Evolutionary conservation across 2,329 filamentous ascomycete species (phyloP).

Genomic region (Elsinoe perseae): DNA sequence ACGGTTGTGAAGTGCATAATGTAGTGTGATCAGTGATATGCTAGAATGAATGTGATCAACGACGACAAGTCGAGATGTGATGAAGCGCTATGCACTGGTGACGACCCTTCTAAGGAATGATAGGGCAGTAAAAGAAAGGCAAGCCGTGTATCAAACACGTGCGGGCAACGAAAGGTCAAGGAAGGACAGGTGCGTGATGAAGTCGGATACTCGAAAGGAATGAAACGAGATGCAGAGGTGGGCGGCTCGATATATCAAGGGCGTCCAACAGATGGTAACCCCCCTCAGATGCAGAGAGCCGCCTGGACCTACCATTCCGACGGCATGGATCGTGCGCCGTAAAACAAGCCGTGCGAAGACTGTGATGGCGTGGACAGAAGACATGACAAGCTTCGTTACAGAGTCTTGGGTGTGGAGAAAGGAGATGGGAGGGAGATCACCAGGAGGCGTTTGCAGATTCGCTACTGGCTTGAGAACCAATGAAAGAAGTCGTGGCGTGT

Average conservation of each 20-base stretch:
- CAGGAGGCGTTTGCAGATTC: background rate
- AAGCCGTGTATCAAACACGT: constrained; percentile 16
- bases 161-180: constrained; percentile 1
- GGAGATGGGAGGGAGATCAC: constrained; percentile 13
- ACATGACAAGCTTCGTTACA: constrained; percentile 11
- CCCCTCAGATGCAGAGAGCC: background rate
- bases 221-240: background rate
- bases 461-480: background rate
- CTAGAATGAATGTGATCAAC: background rate
- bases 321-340: background rate
- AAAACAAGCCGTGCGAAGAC: constrained; percentile 8
- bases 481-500: background rate
- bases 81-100: background rate
- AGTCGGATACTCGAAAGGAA: background rate
- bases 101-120: constrained; percentile 11
- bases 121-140: constrained; percentile 1
- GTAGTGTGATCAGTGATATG: background rate
- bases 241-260: constrained; percentile 1
- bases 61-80: background rate
- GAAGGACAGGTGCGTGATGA: constrained; percentile 2
- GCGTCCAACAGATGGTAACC: background rate
- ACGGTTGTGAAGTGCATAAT: constrained; percentile 20
- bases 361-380: constrained; percentile 2
- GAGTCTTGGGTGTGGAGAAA: constrained; percentile 14
- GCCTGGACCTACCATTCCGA: constrained; percentile 1